These are phyloP conservation scores for Galeopsis tetrahit DNA, from an alignment of 257 asterid genomes.

Conservation along the genomic window DNA sequence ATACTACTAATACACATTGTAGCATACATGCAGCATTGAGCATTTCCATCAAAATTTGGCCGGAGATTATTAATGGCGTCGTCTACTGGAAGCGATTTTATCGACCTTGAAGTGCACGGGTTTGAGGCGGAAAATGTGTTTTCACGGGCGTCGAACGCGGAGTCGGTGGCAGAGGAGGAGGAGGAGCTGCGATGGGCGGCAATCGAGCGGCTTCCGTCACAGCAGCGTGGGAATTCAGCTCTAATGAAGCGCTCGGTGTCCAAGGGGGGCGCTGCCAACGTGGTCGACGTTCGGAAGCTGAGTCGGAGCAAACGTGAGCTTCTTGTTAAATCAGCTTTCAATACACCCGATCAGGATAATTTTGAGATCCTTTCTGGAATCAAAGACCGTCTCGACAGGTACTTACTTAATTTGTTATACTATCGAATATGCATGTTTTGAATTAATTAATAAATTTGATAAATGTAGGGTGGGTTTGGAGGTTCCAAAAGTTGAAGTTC, in stretches of 20 bases:
- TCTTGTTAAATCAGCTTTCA: constrained; percentile 69
- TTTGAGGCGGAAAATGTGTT: too few relatives aligned
- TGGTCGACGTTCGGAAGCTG: constrained; percentile 75
- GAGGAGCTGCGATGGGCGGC: constrained; percentile 83
- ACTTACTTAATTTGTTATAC: background rate
- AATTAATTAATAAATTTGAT: background rate
- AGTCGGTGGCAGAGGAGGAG: constrained; percentile 46
- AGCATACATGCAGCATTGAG: too few relatives aligned
- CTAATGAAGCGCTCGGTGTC: constrained; percentile 41
- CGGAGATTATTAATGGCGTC: too few relatives aligned
- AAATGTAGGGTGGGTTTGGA: constrained; percentile 65
- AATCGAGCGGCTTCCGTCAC: constrained; percentile 74
- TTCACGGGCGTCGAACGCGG: constrained; percentile 17
- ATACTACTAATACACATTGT: too few relatives aligned
- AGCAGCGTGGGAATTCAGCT: constrained; percentile 51
- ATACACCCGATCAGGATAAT: constrained; percentile 77
- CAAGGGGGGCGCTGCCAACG: constrained; percentile 34
- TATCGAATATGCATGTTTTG: background rate
- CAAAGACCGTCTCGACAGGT: constrained; percentile 79
- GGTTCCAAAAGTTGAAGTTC: constrained; percentile 80
- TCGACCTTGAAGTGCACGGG: too few relatives aligned
- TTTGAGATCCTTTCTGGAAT: constrained; percentile 65
- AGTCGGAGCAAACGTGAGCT: constrained; percentile 66
- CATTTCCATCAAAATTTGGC: too few relatives aligned
- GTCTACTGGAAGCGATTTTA: too few relatives aligned